phyloP scores from a whole-genome alignment of 1,284 basidiomycete species.

The Golubevia pallescens region DNA sequence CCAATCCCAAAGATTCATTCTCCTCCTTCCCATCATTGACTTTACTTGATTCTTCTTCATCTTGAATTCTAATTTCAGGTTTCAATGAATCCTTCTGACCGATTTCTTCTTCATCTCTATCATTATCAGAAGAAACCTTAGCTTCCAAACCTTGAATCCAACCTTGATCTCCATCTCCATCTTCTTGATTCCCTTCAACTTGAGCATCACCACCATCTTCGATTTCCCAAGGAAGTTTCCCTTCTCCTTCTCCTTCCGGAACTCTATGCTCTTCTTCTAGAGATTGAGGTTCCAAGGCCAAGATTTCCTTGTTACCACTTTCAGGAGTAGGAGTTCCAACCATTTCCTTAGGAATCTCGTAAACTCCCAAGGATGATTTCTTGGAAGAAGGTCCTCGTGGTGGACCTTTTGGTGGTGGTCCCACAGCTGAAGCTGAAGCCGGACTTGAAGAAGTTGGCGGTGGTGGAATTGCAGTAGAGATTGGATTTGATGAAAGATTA shows the following conservation, averaged over 20 bases:
- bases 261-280: background rate
- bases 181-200: background rate
- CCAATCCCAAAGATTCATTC: no score
- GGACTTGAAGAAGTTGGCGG: background rate
- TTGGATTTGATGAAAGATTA: background rate
- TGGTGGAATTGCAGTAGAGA: background rate
- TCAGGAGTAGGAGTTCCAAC: background rate
- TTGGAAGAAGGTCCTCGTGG: slow-evolving; percentile 23
- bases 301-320: no score
- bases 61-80: no score
- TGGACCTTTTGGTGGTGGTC: slow-evolving; percentile 25
- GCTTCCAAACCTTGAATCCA: background rate
- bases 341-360: slow-evolving; percentile 14
- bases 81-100: no score
- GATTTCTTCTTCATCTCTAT: background rate
- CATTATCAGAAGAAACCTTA: background rate
- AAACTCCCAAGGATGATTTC: slow-evolving; percentile 13
- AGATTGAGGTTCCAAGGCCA: background rate
- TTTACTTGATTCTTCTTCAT: no score
- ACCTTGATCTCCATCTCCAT: background rate
- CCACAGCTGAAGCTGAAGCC: slow-evolving; percentile 1
- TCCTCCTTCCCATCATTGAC: no score
- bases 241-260: background rate
- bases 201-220: no score
- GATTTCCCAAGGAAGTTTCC: no score